Conservation (phyloP, 2,329 filamentous ascomycete species). For the Sarocladium brachiariae region DNA sequence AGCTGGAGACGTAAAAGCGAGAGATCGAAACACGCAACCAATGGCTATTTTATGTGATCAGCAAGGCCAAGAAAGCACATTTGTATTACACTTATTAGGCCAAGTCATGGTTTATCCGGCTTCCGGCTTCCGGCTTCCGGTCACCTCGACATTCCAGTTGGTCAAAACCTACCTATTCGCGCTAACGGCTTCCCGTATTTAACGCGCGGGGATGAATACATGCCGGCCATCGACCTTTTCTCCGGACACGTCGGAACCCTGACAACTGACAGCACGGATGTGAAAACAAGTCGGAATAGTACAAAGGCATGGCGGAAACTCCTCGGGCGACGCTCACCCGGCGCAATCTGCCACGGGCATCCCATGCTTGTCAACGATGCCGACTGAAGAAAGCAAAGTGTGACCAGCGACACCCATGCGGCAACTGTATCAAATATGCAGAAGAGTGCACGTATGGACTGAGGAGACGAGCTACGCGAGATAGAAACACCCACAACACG, state of each 20-base stretch:
- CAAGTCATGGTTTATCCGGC: background rate
- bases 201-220: background rate
- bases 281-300: background rate
- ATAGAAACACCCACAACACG: background rate
- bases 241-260: background rate
- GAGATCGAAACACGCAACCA: background rate
- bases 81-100: no score
- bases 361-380: background rate
- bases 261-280: no score
- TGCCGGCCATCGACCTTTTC: background rate
- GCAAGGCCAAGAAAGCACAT: no score
- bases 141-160: no score
- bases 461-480: background rate
- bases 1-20: background rate
- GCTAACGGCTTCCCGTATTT: no score
- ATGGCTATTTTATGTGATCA: background rate
- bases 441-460: background rate
- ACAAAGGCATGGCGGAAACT: background rate
- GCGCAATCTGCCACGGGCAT: constrained; percentile 1
- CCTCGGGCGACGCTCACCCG: background rate
- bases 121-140: constrained; percentile 6
- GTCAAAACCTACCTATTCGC: no score
- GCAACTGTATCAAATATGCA: constrained; percentile 1
- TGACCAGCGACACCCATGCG: background rate
- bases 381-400: constrained; percentile 8